Evolutionary conservation across 2,329 filamentous ascomycete genomes (phyloP), one percentile per base, ranked within the genome.

Genomic region (Tolypocladium inflatum): DNA sequence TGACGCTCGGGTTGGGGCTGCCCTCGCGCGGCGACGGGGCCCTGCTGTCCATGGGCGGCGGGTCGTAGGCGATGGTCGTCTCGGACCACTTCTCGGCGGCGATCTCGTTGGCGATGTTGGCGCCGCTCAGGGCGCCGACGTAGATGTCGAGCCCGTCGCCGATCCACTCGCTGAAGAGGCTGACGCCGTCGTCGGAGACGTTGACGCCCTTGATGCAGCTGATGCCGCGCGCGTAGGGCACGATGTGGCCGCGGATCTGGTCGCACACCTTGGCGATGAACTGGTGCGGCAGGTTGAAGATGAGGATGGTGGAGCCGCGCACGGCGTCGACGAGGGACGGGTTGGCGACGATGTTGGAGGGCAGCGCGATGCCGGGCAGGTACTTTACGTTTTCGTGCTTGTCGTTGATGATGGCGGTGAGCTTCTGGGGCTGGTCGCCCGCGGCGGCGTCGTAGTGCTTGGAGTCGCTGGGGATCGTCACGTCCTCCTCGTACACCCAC

Each of bases 201-300:
- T 96, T 89, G 61, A 99, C 92, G 65, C 94, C 94, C 80, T 99
- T 99, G 77, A 97, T 97, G 75, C 94, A 99, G 70, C 91, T 96
- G 69, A 99, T 91, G 59, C 91, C 94, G 62, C 95, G 86, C 33
- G 94, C 93, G 68, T 86, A 97, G 8, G 94, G 94, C 37, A 97
- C 76, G 63, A 97, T 95, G 67, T 96, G 87, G 60, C 93, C 94
- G 68, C 88, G 82, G 61, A 99, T 80, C 71, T 91, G 86, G 63
- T 88, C 82, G 77, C 92, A 96, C 61, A 92, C 89, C 62, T 88
- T 88, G 70, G 83, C 83, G 69, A 99, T 97, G 73, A 99, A 99
- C 74, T 96, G 91, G 76, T 99, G 94, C 35, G 94, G 89, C 59
- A 96, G 82, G 77, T 97, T 97, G 82, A 99, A 99, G 71, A 99